Evolutionary conservation across 192 early-diverging fungal genomes (phyloP), one percentile per base, ranked within the genome.

Genomic region (Polychytrium aggregatum): DNA sequence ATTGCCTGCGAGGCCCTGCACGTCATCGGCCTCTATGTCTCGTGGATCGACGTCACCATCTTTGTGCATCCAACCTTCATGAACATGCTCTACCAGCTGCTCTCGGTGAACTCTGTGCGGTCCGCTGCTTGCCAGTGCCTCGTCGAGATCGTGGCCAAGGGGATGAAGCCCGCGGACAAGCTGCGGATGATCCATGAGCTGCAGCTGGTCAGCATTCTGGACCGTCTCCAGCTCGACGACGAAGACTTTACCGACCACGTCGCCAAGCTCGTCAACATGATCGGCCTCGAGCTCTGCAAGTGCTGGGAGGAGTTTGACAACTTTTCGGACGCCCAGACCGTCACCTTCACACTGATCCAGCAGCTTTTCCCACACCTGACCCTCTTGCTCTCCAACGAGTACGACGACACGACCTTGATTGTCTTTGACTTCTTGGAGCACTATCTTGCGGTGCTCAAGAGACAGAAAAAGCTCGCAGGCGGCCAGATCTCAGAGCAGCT

Each of bases 31-130:
- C 70, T 74, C 28, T 97, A 93, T 74, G 83, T 92, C n/a, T 53
- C 84, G 16, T 97, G 93, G 93, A 87, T 95, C 46, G 90, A 95
- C 55, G 91, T 95, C 37, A 84, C 81, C 20, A 72, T 95, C 22
- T 76, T 97, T 44, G 84, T 88, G 41, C 88, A 87, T 61, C 74
- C 86, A 58, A 62, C 68, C 41, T 87, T 91, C 37, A 82, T 93
- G 50, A 59, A 69, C 5, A 56, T 80, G 2, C 62, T 97, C 40
- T 87, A 86, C 61, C 78, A 76, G 31, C 76, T 90, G 37, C 61
- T 97, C 18, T 53, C 63, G 33, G 22, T 31, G 3, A 34, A 42
- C 13, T n/a, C 49, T 8, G 57, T 95, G 52, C 76, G 83, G 27
- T 78, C 74, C 36, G 68, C 77, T 14, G 88, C 90, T 39, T 81